Evolutionary conservation across 2,329 filamentous ascomycete species (phyloP).

Genomic region (Drechslera avenae): DNA sequence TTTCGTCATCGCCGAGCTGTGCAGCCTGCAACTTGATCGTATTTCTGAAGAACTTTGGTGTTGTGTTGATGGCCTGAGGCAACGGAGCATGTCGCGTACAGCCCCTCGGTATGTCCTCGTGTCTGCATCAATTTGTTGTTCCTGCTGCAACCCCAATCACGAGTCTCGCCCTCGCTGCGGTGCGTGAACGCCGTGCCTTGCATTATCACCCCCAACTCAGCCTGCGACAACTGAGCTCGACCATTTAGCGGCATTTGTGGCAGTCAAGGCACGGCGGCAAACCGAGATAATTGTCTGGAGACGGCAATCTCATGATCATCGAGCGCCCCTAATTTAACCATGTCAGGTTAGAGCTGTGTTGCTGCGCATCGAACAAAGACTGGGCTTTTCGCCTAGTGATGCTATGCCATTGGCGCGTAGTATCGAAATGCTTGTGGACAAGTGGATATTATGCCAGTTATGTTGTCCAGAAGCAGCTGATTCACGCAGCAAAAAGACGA

Average conservation of each 20-base stretch:
- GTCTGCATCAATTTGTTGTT: constrained; percentile 19
- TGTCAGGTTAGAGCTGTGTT: constrained; percentile 17
- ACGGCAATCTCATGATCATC: constrained; percentile 13
- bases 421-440: constrained; percentile 1
- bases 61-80: constrained; percentile 3
- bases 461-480: constrained; percentile 8
- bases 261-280: constrained; percentile 33
- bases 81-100: constrained; percentile 5
- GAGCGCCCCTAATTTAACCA: constrained; percentile 29
- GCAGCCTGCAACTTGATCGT: constrained; percentile 14
- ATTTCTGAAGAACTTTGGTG: not conserved
- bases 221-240: constrained; percentile 23
- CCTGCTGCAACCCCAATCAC: constrained; percentile 31
- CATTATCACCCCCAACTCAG: constrained; percentile 25
- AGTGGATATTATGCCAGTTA: constrained; percentile 18
- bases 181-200: constrained; percentile 36
- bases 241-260: constrained; percentile 30
- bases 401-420: constrained; percentile 20
- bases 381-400: constrained; percentile 7
- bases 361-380: constrained; percentile 14
- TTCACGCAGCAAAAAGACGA: constrained; percentile 19
- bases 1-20: constrained; percentile 17
- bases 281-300: constrained; percentile 24
- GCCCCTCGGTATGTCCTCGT: constrained; percentile 10
- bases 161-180: constrained; percentile 35